These are phyloP conservation scores for Cladosporium velox DNA, from an alignment of 2,329 filamentous ascomycete species.

Conservation along the genomic window DNA sequence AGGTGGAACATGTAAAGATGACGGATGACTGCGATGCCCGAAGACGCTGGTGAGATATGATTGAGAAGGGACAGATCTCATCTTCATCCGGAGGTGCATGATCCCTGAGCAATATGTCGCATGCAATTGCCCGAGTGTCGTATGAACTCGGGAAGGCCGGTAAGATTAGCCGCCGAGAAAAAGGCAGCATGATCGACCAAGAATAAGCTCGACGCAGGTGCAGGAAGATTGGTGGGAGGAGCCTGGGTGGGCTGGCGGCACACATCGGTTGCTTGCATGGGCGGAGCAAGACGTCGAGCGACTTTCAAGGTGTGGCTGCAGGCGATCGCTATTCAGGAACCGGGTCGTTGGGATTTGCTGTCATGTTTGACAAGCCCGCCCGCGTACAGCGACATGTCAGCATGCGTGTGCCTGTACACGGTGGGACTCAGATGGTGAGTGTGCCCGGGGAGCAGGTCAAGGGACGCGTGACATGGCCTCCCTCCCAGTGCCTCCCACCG, in stretches of 20 bases:
- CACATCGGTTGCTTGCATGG: conserved; percentile 20
- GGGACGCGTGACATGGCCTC: conserved; percentile 3
- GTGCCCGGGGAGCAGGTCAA: background rate
- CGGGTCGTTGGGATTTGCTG: conserved; percentile 30
- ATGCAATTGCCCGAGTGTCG: conserved; percentile 8
- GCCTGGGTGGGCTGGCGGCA: conserved; percentile 13
- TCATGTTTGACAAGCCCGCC: conserved; percentile 23
- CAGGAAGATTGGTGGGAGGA: conserved; percentile 19
- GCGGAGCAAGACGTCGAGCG: conserved; percentile 26
- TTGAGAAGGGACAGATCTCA: background rate
- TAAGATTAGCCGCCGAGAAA: background rate
- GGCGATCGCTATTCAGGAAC: conserved; percentile 27
- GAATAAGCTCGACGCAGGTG: conserved; percentile 15
- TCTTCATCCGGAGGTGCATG: background rate
- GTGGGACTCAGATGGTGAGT: background rate
- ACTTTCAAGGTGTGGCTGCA: conserved; percentile 38
- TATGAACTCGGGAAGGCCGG: background rate
- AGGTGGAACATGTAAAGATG: conserved; percentile 13
- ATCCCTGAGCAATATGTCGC: conserved; percentile 13
- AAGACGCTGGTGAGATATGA: background rate
- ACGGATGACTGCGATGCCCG: background rate
- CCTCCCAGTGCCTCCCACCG: background rate
- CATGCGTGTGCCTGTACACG: conserved; percentile 28
- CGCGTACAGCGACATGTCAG: conserved; percentile 31
- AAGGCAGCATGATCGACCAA: conserved; percentile 12